Base-by-base conservation (phyloP, 371 early-diverging fungal genomes). In the Mucor circinelloides region DNA sequence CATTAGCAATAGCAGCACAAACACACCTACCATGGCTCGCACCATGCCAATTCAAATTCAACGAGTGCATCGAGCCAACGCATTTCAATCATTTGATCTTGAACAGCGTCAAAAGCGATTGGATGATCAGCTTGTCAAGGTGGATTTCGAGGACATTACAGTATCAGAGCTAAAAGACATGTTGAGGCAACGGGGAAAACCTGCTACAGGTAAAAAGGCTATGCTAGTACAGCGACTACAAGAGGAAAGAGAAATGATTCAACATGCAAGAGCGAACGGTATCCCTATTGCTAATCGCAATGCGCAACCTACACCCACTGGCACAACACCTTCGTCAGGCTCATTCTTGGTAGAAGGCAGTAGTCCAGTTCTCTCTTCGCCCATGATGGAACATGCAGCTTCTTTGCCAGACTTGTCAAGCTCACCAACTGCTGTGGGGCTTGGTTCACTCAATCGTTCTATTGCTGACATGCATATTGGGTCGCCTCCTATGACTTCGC, bases 111-210 rank as follows among this genome's bases (percentile, higher is more conserved):
- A 80, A 52, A 78, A 77, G 17, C 68, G 76, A 55, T 63, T 90
- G 28, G 89, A 93, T 64, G 87, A 87, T 42, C 87, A 86, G 34
- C 82, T 93, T 58, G 85, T 81, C 23, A 83, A 80, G 30, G 85
- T 89, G 13, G 83, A 93, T 61, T 91, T 91, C 69, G 87, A 90
- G 25, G 93, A 93, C 69, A 87, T 93, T 38, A 93, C 93, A 0
- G 93, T 93, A 0, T 77, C 87, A 4, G 91, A 91, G 70, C 75
- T 93, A 30, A 93, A 93, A 66, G 92, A 93, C 19, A 85, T 90
- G 85, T 69, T 93, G 36, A 73, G 90, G 21, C 85, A 87, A 63
- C 81, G 93, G 34, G 89, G 90, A 2, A 87, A 88, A 52, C 89
- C 87, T 7, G 87, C 89, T 12, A 85, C 88, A 6, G 93, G 93